These are phyloP conservation scores for Agaricus subrufescens DNA, from an alignment of 768 basidiomycete genomes.

Conservation along the genomic window DNA sequence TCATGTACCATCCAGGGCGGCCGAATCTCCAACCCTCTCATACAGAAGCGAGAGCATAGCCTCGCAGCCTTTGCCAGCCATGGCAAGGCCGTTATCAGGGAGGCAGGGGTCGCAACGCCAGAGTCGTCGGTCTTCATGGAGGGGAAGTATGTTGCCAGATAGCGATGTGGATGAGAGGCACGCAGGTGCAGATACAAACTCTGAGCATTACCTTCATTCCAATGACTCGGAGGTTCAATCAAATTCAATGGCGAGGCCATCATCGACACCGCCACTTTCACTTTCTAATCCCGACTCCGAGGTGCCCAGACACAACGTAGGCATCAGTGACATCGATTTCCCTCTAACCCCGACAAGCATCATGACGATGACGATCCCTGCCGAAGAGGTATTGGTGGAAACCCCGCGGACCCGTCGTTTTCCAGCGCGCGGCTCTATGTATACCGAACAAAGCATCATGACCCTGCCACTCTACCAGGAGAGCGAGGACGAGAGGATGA, in stretches of 20 bases:
- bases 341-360: background rate
- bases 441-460: background rate
- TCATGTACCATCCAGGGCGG: too few relatives aligned
- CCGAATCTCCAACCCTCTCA: too few relatives aligned
- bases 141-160: too few relatives aligned
- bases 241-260: background rate
- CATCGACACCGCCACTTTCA: background rate
- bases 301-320: background rate
- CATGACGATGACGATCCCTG: too few relatives aligned
- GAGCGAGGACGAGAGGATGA: constrained; percentile 4
- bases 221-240: too few relatives aligned
- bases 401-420: background rate
- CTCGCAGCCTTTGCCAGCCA: too few relatives aligned
- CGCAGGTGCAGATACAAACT: background rate
- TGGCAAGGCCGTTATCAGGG: too few relatives aligned
- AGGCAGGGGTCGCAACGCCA: too few relatives aligned
- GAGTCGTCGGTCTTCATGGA: too few relatives aligned
- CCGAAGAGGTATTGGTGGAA: background rate
- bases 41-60: too few relatives aligned
- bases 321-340: constrained; percentile 1
- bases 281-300: background rate
- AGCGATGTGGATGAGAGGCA: too few relatives aligned
- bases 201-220: too few relatives aligned
- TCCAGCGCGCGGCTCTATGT: background rate
- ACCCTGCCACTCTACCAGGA: constrained; percentile 5